Evolutionary conservation across 2,329 filamentous ascomycete genomes (phyloP), one percentile per base, ranked within the genome.

Genomic region (Colletotrichum lindemuthianum): DNA sequence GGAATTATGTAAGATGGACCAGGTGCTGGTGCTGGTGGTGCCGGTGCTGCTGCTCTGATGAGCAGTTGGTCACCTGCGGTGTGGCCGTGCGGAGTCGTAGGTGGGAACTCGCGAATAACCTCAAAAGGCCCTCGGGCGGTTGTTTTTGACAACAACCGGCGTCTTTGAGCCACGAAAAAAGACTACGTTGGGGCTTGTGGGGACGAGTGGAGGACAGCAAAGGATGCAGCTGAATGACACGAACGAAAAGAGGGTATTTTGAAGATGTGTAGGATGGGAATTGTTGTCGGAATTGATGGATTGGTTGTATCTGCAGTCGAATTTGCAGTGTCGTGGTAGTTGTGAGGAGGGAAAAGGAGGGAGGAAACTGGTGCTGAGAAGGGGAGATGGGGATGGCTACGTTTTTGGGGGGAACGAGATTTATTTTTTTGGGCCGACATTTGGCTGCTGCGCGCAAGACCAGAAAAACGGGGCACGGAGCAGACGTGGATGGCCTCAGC

Each of bases 341-440:
- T 60, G 65, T 68, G 69, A 67, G 71, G 68, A 72, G 67, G 68
- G 67, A 71, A 72, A 72, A 65, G 65, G 68, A 66, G 65, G 71
- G 70, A 60, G 47, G 52, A 68, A 69, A 67, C 70, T 66, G 69
- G 68, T 63, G 70, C 65, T 70, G 67, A 70, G 70, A 69, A 77
- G 75, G 73, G 69, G 71, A 69, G 71, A 74, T 78, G 80, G 82
- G 80, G 81, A 85, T 83, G 80, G 79, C 78, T 82, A 80, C 79
- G 76, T 78, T 81, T 82, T 83, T 80, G 78, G 74, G 73, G 74
- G 71, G 70, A 76, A 76, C 74, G 77, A 76, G 70, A 75, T 78
- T 78, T 77, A 77, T 79, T 77, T 78, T 78, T 74, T 76, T 76
- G 78, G 60, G 65, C 60, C 60, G 65, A 60, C 61, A 49, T 67